Evolutionary conservation across 345 rosid genomes (phyloP).

Genomic region (Murraya paniculata): DNA sequence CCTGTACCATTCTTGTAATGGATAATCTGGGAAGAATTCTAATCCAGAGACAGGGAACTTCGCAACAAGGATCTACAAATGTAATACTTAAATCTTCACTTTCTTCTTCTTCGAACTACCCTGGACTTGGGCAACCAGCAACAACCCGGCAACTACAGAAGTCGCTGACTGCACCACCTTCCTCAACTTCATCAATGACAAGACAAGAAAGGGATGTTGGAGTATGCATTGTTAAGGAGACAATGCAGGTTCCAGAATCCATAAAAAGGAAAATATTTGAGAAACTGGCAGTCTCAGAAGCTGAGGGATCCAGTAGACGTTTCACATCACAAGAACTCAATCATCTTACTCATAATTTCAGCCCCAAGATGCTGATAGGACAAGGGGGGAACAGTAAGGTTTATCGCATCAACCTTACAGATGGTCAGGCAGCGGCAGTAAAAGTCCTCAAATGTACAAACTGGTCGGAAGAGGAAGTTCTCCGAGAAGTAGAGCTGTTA

Average conservation of each 20-base stretch:
- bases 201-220: background rate
- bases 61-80: conserved; percentile 34
- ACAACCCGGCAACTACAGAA: conserved; percentile 21
- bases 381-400: conserved; percentile 31
- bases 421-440: conserved; percentile 34
- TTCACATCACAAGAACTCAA: conserved; percentile 28
- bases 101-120: conserved; percentile 3
- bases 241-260: conserved; percentile 7
- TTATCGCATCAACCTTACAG: conserved; percentile 26
- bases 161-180: conserved; percentile 18
- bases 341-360: conserved; percentile 25
- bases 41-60: conserved; percentile 37
- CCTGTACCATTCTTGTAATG: conserved; percentile 38
- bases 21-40: conserved; percentile 25
- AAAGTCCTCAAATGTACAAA: conserved; percentile 30
- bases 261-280: conserved; percentile 7
- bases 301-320: conserved; percentile 8
- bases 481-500: conserved; percentile 34
- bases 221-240: conserved; percentile 1
- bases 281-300: conserved; percentile 10
- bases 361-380: conserved; percentile 32
- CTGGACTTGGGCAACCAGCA: background rate
- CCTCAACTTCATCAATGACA: conserved; percentile 14
- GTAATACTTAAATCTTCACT: conserved; percentile 9
- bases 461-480: conserved; percentile 31